Evolutionary conservation across 2,329 filamentous ascomycete genomes (phyloP), one percentile per base, ranked within the genome.

Genomic region (Metarhizium guizhouense): DNA sequence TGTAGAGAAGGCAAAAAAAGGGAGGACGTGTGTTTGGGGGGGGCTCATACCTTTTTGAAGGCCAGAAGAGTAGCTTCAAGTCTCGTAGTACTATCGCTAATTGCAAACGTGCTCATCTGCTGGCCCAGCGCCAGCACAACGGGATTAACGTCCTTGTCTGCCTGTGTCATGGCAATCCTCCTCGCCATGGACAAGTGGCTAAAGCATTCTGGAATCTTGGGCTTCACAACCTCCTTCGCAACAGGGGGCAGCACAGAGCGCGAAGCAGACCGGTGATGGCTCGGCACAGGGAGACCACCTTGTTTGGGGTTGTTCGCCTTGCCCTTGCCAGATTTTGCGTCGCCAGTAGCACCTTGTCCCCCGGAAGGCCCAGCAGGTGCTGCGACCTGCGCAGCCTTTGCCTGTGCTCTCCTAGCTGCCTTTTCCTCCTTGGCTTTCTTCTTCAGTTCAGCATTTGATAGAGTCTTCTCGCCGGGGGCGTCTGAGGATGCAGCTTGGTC

Each of bases 401-500:
- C 83, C 66, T 85, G 85, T 51, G 88, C 90, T 74, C 93, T 82
- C 58, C 90, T 81, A 50, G 91, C 91, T 53, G 88, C 87, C 75
- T 96, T 97, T 69, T 96, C 93, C 36, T 90, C 92, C 70, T 96
- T 93, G 59, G 87, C 87, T 68, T 84, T 85, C 65, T 92, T 93
- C 74, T 97, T 97, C 65, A 95, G 68, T 71, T 95, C 88, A 20
- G 90, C 90, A 40, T 81, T 80, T 2, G 87, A 84, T 36, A 88
- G 75, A 68, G 89, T 88, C 63, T 76, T 76, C 56, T 74, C 56
- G 55, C 65, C 68, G n/a, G 58, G 51, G 45, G 59, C 61, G 52
- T 40, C 56, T 47, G 6, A 36, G 34, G 49, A 51, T 10, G 53
- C 52, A 18, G 57, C 18, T 50, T 57, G 57, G 42, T 62, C 61